phyloP scores from a whole-genome alignment of 2,329 filamentous ascomycete genomes.

The Periconia macrospinosa region DNA sequence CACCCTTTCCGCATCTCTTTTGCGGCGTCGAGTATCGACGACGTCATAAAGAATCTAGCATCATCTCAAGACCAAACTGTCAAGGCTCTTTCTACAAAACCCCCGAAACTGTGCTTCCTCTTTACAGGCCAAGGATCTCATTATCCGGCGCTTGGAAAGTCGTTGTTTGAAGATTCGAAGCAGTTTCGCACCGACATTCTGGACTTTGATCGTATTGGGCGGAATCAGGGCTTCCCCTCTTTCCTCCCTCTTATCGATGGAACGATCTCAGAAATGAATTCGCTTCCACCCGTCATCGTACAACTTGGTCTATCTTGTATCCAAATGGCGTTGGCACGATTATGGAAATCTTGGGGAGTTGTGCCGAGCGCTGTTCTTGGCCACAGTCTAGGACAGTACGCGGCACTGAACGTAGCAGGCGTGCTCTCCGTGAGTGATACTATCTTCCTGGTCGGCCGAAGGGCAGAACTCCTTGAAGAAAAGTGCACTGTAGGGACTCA shows the following conservation, averaged over 20 bases:
- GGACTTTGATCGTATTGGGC: conserved; percentile 30
- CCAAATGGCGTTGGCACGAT: conserved; percentile 38
- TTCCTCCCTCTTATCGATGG: conserved; percentile 22
- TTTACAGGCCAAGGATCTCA: conserved; percentile 46
- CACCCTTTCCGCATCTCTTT: conserved; percentile 17
- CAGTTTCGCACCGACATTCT: conserved; percentile 35
- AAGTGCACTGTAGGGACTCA: conserved; percentile 29
- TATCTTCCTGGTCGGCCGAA: conserved; percentile 37
- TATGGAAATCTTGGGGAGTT: conserved; percentile 18
- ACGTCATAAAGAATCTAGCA: conserved; percentile 4
- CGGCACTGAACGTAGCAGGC: conserved; percentile 40
- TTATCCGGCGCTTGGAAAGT: conserved; percentile 16
- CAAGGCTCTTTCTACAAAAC: conserved; percentile 13
- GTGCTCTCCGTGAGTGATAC: conserved; percentile 38
- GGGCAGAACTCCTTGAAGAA: conserved; percentile 33
- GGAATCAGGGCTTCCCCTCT: conserved; percentile 34
- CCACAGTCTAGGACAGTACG: conserved; percentile 45
- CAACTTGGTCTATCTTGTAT: conserved; percentile 47
- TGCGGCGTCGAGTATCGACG: conserved; percentile 2
- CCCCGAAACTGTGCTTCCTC: conserved; percentile 27
- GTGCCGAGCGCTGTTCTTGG: conserved; percentile 20
- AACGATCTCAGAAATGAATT: neutral
- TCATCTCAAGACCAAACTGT: conserved; percentile 5
- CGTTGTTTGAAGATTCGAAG: conserved; percentile 18
- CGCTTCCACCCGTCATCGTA: conserved; percentile 10